These are phyloP conservation scores for Pinus taeda DNA, from an alignment of 75 land plant genomes.

Conservation along the genomic window DNA sequence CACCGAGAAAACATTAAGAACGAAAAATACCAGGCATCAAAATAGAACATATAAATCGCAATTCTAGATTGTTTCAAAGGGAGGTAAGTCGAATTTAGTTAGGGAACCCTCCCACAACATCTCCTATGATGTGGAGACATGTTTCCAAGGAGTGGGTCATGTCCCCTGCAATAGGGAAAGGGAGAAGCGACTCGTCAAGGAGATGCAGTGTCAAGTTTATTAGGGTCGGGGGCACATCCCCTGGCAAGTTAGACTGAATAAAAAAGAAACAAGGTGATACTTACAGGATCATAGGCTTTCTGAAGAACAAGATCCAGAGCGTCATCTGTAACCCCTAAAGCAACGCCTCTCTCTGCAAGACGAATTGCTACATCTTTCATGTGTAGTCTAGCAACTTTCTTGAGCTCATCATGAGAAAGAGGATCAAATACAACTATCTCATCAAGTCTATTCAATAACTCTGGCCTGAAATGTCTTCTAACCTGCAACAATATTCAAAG, in stretches of 20 bases:
- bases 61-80: too few relatives aligned
- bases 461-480: slow-evolving; percentile 87
- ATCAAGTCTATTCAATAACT: slow-evolving; percentile 89
- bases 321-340: slow-evolving; percentile 86
- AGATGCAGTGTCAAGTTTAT: too few relatives aligned
- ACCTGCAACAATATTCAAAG: slow-evolving; percentile 44
- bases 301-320: slow-evolving; percentile 74
- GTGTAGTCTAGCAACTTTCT: slow-evolving; percentile 86
- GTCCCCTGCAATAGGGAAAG: too few relatives aligned
- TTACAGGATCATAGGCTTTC: slow-evolving; percentile 93
- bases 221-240: too few relatives aligned
- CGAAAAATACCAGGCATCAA: too few relatives aligned
- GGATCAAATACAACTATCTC: slow-evolving; percentile 98
- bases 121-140: too few relatives aligned
- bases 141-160: too few relatives aligned
- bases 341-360: slow-evolving; percentile 91
- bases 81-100: too few relatives aligned
- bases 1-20: too few relatives aligned
- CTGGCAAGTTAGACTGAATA: background rate
- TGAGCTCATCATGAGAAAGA: slow-evolving; percentile 81
- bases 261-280: background rate
- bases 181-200: too few relatives aligned
- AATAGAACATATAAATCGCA: too few relatives aligned
- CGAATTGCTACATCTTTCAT: slow-evolving; percentile 92
- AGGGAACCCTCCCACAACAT: too few relatives aligned